Evolutionary conservation across 1,284 basidiomycete genomes (phyloP), one percentile per base, ranked within the genome.

Genomic region (Microbotryum scabiosae): DNA sequence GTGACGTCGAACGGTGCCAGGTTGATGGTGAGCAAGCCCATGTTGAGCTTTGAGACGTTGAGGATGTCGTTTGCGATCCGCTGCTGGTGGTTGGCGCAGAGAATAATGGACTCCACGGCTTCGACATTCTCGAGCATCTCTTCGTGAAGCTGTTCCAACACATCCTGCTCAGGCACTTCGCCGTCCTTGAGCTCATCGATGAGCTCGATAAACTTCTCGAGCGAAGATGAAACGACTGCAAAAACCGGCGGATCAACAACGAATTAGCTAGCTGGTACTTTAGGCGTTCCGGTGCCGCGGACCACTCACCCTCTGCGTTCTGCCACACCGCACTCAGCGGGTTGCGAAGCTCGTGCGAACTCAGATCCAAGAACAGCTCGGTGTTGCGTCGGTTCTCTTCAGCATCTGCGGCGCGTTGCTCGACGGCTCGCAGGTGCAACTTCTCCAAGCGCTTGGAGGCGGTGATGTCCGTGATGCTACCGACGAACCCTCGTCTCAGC

Each of bases 11-110:
- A 61, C 20, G 28, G 45, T 18, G 48, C 26, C 9, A 25, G 45
- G 10, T 20, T 25, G 18, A 61, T 46, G 18, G 28, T 21, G 16
- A 56, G 46, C 23, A 51, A 36, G 21, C 59, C 54, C 28, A 56
- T 61, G 28, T 43, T 57, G 16, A 56, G 21, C 41, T 51, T 61
- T 47, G 18, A 32, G 16, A 48, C 41, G 45, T 45, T 52, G 16
- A 61, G 49, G 26, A 61, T 55, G 32, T 61, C 59, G 46, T 61
- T 55, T 16, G 44, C 47, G 54, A 61, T 61, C 4, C 54, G 59
- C 21, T 44, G 25, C 18, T 53, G 53, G 23, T 61, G 59, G 8
- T 45, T 30, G 16, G 46, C 48, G 25, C 59, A 61, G 9, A 61
- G 28, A 20, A 61, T 50, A 41, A 61, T 61, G 21, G 25, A 23